These are phyloP conservation scores for Fusarium albosuccineum DNA, from an alignment of 2,329 filamentous ascomycete species.

Conservation along the genomic window DNA sequence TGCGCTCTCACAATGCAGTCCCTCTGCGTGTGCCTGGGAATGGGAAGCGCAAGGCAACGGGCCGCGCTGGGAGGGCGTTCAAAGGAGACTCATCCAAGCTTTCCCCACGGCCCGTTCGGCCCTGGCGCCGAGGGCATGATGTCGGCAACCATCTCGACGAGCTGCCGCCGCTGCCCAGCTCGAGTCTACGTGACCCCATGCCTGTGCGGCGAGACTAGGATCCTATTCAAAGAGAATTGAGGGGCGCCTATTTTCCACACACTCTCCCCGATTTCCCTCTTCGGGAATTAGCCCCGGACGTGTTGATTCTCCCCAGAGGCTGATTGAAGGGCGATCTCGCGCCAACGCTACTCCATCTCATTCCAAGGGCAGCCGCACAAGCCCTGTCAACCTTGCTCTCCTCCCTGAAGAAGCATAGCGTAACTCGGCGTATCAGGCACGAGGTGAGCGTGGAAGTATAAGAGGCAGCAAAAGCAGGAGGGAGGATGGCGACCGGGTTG, in stretches of 20 bases:
- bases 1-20: neutral
- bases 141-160: neutral
- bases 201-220: neutral
- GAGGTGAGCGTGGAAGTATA: neutral
- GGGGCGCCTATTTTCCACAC: neutral
- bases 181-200: neutral
- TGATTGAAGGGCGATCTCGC: neutral
- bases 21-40: slow-evolving; percentile 10
- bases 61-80: slow-evolving; percentile 4
- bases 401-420: slow-evolving; percentile 19
- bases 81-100: slow-evolving; percentile 7
- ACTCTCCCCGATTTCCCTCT: neutral
- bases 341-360: slow-evolving; percentile 4
- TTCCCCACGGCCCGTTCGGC: slow-evolving; percentile 6
- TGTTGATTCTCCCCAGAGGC: neutral
- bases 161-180: slow-evolving; percentile 1
- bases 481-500: slow-evolving; percentile 11
- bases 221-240: neutral
- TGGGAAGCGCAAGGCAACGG: slow-evolving; percentile 21
- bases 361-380: neutral
- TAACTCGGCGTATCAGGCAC: slow-evolving; percentile 5
- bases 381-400: neutral
- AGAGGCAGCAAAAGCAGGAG: slow-evolving; percentile 7
- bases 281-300: neutral
- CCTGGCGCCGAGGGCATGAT: slow-evolving; percentile 5